Evolutionary conservation across 2,329 filamentous ascomycete genomes (phyloP).

Genomic region (Davidsoniella neocaledoniae): DNA sequence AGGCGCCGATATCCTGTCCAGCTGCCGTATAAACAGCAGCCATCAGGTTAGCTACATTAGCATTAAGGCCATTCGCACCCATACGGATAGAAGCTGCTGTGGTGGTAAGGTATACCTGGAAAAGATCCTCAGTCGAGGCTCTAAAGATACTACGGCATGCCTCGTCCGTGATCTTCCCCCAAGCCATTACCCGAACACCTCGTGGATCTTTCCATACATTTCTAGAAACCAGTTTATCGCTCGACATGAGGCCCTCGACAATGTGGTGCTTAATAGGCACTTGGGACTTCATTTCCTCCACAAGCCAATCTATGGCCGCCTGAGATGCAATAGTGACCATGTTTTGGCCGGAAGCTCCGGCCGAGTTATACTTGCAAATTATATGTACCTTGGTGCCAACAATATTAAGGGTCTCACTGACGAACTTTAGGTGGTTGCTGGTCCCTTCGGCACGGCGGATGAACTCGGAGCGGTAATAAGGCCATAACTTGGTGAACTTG

Average conservation of each 20-base stretch:
- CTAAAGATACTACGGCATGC: background rate
- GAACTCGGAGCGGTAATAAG: background rate
- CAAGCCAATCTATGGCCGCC: background rate
- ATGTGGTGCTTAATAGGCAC: background rate
- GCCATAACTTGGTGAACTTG: constrained; percentile 4
- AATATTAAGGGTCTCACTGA: background rate
- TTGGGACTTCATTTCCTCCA: background rate
- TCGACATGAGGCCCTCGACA: background rate
- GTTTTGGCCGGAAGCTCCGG: constrained; percentile 3
- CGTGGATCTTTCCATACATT: background rate
- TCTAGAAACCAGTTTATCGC: background rate
- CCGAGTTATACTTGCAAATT: background rate
- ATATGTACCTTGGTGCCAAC: background rate
- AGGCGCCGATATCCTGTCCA: constrained; percentile 3
- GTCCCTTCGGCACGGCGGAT: background rate
- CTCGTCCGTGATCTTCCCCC: constrained; percentile 6
- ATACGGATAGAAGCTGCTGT: background rate
- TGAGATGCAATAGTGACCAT: constrained; percentile 1
- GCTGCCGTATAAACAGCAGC: constrained; percentile 1
- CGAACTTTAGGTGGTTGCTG: constrained; percentile 1
- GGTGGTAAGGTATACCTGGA: background rate
- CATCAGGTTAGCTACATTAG: constrained; percentile 2
- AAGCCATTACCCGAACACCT: constrained; percentile 4
- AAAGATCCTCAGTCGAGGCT: background rate
- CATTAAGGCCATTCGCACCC: background rate